These are phyloP conservation scores for Boletus speciosus DNA, from an alignment of 768 basidiomycete genomes.

Conservation along the genomic window DNA sequence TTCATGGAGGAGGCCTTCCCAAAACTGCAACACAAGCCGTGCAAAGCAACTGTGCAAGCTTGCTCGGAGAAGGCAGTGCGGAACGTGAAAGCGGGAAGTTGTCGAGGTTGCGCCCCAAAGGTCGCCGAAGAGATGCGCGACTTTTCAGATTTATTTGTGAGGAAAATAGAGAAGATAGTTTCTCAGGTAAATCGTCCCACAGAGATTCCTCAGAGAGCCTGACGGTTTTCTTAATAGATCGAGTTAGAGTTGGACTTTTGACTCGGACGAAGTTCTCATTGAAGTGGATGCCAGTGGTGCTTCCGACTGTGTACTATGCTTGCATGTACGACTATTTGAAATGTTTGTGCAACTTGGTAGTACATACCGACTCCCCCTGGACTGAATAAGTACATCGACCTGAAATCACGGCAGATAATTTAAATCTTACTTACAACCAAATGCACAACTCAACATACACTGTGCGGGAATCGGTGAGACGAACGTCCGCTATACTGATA, in stretches of 20 bases:
- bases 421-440: not conserved
- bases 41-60: slow-evolving; percentile 2
- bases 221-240: not conserved
- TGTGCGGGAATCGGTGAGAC: not conserved
- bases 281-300: not conserved
- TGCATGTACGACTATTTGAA: too few species aligned
- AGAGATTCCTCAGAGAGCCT: not conserved
- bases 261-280: not conserved
- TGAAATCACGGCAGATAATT: not conserved
- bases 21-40: slow-evolving; percentile 22
- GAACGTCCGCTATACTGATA: not conserved
- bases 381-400: not conserved
- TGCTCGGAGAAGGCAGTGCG: not conserved
- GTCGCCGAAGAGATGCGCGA: slow-evolving; percentile 11
- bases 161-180: slow-evolving; percentile 8
- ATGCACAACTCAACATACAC: not conserved
- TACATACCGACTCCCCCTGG: too few species aligned
- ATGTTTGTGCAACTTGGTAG: too few species aligned
- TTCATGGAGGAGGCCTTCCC: slow-evolving; percentile 14
- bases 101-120: not conserved
- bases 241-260: not conserved
- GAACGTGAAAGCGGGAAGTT: not conserved
- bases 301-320: not conserved
- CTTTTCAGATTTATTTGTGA: not conserved
- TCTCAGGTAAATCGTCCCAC: not conserved